Conservation (phyloP, 129 eudicot species). For the Silybum marianum region DNA sequence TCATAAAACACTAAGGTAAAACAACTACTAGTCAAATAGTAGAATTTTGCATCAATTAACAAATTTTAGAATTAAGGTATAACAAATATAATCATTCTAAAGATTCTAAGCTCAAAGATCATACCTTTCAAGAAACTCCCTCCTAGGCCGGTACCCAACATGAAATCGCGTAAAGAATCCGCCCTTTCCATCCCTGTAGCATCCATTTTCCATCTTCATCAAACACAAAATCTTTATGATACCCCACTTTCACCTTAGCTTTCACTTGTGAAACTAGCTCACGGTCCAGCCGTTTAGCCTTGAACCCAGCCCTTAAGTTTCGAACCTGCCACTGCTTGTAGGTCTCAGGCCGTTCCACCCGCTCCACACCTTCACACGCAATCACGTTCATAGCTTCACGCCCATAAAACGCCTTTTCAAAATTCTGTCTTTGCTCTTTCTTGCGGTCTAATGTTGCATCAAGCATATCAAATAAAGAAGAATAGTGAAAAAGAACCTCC, state of each 20-base stretch:
- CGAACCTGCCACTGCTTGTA: conserved; percentile 78
- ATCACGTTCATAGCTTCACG: conserved; percentile 63
- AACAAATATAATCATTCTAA: background rate
- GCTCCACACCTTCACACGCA: conserved; percentile 68
- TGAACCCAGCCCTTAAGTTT: conserved; percentile 62
- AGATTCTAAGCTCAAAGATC: background rate
- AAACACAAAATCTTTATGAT: conserved; percentile 62
- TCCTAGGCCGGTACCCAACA: conserved; percentile 62
- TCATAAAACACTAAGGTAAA: background rate
- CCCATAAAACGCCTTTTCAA: conserved; percentile 57
- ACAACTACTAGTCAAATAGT: background rate
- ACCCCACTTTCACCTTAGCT: conserved; percentile 44
- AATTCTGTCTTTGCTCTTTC: conserved; percentile 42
- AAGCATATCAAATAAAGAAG: conserved; percentile 65
- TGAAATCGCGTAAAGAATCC: conserved; percentile 52
- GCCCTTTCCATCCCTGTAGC: conserved; percentile 89
- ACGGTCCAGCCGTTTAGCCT: conserved; percentile 36
- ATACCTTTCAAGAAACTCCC: conserved; percentile 21
- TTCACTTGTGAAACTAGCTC: conserved; percentile 47
- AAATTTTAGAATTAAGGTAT: background rate
- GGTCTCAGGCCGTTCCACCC: conserved; percentile 74
- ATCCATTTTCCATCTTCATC: conserved; percentile 70
- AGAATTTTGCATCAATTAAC: background rate
- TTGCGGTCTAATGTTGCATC: conserved; percentile 56
- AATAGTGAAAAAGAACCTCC: conserved; percentile 71